These are phyloP conservation scores for Saturnispora sekii DNA, from an alignment of 805 yeast genomes.

Conservation along the genomic window DNA sequence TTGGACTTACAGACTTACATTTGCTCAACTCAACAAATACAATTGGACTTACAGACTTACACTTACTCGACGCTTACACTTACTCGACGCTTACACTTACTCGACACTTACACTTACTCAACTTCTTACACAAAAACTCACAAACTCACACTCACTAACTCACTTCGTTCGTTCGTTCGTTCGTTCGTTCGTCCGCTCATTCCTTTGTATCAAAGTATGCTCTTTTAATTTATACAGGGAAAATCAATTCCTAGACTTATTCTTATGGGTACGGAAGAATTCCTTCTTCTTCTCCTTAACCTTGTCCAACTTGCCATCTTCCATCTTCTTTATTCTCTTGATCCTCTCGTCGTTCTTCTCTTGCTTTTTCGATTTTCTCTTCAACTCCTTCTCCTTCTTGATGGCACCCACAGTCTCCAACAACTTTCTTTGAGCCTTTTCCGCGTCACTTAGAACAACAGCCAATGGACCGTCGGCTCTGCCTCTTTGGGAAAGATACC, in stretches of 20 bases:
- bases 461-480: constrained; percentile 33
- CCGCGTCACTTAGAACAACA: constrained; percentile 85
- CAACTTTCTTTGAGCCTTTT: constrained; percentile 83
- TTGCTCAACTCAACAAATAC: no score
- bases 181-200: no score
- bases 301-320: constrained; percentile 60
- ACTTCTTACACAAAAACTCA: no score
- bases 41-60: no score
- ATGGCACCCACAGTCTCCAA: constrained; percentile 81
- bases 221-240: no score
- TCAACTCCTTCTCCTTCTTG: constrained; percentile 75
- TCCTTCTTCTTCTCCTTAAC: constrained; percentile 83
- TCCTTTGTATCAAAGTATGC: no score
- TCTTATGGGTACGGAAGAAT: constrained; percentile 51
- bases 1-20: no score
- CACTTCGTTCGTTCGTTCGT: no score
- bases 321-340: constrained; percentile 66
- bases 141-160: no score
- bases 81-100: no score
- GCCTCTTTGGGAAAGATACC: constrained; percentile 68
- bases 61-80: no score
- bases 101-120: no score
- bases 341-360: constrained; percentile 68
- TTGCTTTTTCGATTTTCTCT: constrained; percentile 61
- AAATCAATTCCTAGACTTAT: constrained; percentile 5